Percentiles rank a stretch among this genome's conserved stretches.
These are phyloP conservation scores for Leonotis leonurus DNA, from an alignment of 257 asterid species.

Conservation along the genomic window DNA sequence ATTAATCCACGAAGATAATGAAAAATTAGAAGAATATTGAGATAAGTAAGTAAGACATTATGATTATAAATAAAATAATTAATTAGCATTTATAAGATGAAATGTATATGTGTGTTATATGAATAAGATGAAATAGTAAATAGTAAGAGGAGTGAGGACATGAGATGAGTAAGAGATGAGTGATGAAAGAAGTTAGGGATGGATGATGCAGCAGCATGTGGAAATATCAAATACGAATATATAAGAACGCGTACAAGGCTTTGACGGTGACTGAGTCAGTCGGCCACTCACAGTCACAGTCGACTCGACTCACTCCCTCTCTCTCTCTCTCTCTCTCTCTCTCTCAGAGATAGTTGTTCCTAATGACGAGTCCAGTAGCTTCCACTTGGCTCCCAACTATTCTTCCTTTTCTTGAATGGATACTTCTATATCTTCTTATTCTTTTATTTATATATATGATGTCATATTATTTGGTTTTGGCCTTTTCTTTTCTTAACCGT, in stretches of 20 bases:
- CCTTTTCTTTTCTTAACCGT: slow-evolving; percentile 20
- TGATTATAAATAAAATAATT: too few relatives aligned
- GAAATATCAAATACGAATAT: background rate
- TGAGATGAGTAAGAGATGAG: too few relatives aligned
- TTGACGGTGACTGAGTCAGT: slow-evolving; percentile 34
- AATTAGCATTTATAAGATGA: too few relatives aligned
- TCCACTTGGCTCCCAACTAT: slow-evolving; percentile 25
- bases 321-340: background rate
- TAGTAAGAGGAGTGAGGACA: too few relatives aligned
- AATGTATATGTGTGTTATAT: too few relatives aligned
- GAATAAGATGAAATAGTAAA: too few relatives aligned
- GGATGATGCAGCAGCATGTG: background rate
- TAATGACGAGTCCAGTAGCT: slow-evolving; percentile 17
- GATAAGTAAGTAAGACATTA: too few relatives aligned
- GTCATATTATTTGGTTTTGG: background rate
- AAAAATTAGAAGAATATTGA: too few relatives aligned
- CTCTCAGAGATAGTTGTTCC: slow-evolving; percentile 3
- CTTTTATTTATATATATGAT: too few relatives aligned
- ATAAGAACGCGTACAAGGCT: slow-evolving; percentile 27
- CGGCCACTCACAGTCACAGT: slow-evolving; percentile 6
- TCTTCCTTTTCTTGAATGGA: background rate
- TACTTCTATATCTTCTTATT: background rate
- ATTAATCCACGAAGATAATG: too few relatives aligned
- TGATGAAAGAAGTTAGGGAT: background rate
- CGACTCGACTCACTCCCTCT: background rate